phyloP scores from a whole-genome alignment of 805 yeast genomes.

The Kuraishia borneana region DNA sequence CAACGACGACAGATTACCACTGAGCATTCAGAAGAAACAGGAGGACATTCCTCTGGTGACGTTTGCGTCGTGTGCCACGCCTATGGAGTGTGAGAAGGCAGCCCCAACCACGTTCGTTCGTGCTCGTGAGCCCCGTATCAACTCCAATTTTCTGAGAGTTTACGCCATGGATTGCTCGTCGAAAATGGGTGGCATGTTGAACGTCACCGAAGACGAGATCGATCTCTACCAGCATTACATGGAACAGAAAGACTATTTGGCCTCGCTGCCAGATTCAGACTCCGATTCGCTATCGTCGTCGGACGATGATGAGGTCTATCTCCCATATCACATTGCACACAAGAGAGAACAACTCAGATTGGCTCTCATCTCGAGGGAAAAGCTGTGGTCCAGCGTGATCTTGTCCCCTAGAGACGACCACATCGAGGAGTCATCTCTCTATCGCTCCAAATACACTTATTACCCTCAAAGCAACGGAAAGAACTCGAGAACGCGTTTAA shows the following conservation, averaged over 20 bases:
- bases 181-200: constrained; percentile 20
- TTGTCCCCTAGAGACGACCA: constrained; percentile 39
- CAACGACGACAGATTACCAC: background rate
- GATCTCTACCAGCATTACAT: constrained; percentile 18
- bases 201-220: constrained; percentile 20
- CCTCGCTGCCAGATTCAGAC: background rate
- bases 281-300: background rate
- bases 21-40: background rate
- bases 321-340: background rate
- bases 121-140: constrained; percentile 36
- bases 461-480: constrained; percentile 1
- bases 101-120: constrained; percentile 2
- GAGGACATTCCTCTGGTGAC: constrained; percentile 3
- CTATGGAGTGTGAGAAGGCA: background rate
- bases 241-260: constrained; percentile 9
- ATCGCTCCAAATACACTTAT: constrained; percentile 18
- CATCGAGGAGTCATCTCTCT: constrained; percentile 7
- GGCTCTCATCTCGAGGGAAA: constrained; percentile 32
- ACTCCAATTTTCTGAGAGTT: constrained; percentile 33
- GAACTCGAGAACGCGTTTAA: constrained; percentile 7
- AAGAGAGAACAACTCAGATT: constrained; percentile 12
- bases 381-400: constrained; percentile 42
- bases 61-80: background rate
- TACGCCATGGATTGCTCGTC: constrained; percentile 39
- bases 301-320: background rate